Evolutionary conservation across 169 alveolate species (phyloP).

Genomic region (Cryptosporidium tyzzeri): DNA sequence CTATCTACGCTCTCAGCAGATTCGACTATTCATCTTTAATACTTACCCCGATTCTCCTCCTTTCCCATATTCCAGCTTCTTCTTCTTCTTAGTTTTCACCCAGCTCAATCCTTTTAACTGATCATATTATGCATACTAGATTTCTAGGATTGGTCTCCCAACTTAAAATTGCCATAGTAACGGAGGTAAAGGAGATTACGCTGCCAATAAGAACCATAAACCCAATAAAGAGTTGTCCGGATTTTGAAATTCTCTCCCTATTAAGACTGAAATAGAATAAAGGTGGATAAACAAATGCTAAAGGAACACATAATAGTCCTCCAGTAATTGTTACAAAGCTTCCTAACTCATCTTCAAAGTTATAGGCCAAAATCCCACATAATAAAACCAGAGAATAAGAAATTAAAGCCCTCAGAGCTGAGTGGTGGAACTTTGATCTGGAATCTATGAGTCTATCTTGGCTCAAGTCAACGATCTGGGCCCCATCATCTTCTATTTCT

Average conservation of each 20-base stretch:
- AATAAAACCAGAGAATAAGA: conserved; percentile 44
- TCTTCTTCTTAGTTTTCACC: neutral
- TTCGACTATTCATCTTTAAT: neutral
- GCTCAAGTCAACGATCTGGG: neutral
- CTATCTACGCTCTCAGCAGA: neutral
- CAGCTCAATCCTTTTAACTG: neutral
- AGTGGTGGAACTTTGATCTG: conserved; percentile 6
- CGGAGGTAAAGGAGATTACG: conserved; percentile 38
- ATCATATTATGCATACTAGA: conserved; percentile 22
- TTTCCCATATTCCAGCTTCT: neutral
- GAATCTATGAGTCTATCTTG: neutral
- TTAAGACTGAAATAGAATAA: conserved; percentile 34
- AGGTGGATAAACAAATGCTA: conserved; percentile 74
- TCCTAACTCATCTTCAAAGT: conserved; percentile 58
- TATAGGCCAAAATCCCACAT: conserved; percentile 56
- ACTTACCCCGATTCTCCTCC: neutral
- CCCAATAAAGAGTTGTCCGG: neutral
- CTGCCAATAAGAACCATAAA: conserved; percentile 32
- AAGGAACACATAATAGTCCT: conserved; percentile 63
- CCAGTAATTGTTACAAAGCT: conserved; percentile 64
- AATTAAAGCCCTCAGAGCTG: conserved; percentile 45
- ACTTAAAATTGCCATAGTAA: conserved; percentile 60
- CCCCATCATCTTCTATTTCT: neutral
- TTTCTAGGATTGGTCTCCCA: conserved; percentile 73
- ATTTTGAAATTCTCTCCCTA: neutral